Conservation (phyloP, 805 yeast species). For the Metschnikowia santaceciliae region DNA sequence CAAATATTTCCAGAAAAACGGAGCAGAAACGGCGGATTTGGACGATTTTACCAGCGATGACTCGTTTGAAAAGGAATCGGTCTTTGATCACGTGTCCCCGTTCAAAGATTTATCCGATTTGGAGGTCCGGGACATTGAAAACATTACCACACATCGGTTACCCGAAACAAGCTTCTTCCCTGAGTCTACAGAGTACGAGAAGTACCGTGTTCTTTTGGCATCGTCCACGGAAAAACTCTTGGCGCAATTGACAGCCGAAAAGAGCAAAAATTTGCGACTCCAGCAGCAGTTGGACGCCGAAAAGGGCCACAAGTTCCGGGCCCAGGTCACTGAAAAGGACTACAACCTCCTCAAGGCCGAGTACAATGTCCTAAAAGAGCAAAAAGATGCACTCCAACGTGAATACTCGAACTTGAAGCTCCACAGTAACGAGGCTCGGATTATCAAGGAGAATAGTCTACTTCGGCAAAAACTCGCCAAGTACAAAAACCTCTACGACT, state of each 20-base stretch:
- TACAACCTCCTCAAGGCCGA: slow-evolving; percentile 8
- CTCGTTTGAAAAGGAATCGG: background rate
- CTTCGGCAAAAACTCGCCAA: slow-evolving; percentile 32
- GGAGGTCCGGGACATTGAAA: slow-evolving; percentile 1
- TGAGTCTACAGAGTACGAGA: slow-evolving; percentile 23
- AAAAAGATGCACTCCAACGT: slow-evolving; percentile 5
- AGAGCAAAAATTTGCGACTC: slow-evolving; percentile 1
- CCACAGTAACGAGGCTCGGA: slow-evolving; percentile 14
- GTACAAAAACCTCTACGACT: slow-evolving; percentile 31
- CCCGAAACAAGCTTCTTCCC: slow-evolving; percentile 1
- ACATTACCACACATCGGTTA: background rate
- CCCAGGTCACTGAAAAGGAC: slow-evolving; percentile 6
- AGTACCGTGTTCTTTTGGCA: slow-evolving; percentile 23
- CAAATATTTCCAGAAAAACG: background rate
- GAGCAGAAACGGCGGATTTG: background rate
- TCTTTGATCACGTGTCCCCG: slow-evolving; percentile 2
- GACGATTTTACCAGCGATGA: background rate
- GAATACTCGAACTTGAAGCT: slow-evolving; percentile 5
- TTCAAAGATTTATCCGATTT: background rate
- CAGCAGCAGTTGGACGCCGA: slow-evolving; percentile 8
- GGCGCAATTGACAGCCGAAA: slow-evolving; percentile 13
- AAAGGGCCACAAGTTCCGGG: background rate
- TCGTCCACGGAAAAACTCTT: slow-evolving; percentile 28
- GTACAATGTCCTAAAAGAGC: slow-evolving; percentile 2
- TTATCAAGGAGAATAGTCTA: slow-evolving; percentile 26